Conservation (phyloP, 352 stramenopile genomes). For the Thalassiosira hispida region DNA sequence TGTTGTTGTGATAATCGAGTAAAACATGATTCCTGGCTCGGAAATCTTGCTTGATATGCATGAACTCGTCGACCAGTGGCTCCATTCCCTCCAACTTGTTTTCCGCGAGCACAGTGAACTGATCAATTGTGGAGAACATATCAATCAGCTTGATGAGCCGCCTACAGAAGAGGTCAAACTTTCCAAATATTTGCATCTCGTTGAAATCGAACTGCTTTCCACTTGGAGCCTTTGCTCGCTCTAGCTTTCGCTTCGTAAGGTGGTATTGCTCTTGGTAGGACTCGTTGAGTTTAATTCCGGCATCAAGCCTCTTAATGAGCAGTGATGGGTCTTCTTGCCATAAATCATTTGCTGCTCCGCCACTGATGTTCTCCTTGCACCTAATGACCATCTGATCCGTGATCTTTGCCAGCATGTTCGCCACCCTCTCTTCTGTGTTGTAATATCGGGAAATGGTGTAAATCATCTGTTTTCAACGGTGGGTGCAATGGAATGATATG, state of each 20-base stretch:
- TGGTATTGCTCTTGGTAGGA: slow-evolving; percentile 98
- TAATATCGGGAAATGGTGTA: slow-evolving; percentile 98
- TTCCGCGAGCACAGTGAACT: slow-evolving; percentile 89
- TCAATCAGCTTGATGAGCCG: slow-evolving; percentile 98
- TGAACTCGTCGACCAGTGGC: slow-evolving; percentile 91
- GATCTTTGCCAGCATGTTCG: slow-evolving; percentile 96
- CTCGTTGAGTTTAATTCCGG: slow-evolving; percentile 97
- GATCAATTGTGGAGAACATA: slow-evolving; percentile 98
- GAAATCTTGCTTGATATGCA: slow-evolving; percentile 91
- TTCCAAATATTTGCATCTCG: slow-evolving; percentile 98
- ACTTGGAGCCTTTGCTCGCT: slow-evolving; percentile 92
- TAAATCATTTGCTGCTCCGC: slow-evolving; percentile 86
- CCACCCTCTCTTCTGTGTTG: slow-evolving; percentile 98
- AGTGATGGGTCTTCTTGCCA: slow-evolving; percentile 95
- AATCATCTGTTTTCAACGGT: slow-evolving; percentile 89
- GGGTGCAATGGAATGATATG: too few relatives aligned
- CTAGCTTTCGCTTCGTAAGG: slow-evolving; percentile 96
- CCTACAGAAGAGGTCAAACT: slow-evolving; percentile 98
- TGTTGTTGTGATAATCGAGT: slow-evolving; percentile 98
- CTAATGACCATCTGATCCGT: slow-evolving; percentile 99
- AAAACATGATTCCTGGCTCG: slow-evolving; percentile 94
- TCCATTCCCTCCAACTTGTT: slow-evolving; percentile 96
- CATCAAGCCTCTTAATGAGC: slow-evolving; percentile 93
- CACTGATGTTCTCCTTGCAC: slow-evolving; percentile 93
- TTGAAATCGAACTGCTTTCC: slow-evolving; percentile 99